These are phyloP conservation scores for Exobasidium rhododendri DNA, from an alignment of 1,284 basidiomycete genomes.

Conservation along the genomic window DNA sequence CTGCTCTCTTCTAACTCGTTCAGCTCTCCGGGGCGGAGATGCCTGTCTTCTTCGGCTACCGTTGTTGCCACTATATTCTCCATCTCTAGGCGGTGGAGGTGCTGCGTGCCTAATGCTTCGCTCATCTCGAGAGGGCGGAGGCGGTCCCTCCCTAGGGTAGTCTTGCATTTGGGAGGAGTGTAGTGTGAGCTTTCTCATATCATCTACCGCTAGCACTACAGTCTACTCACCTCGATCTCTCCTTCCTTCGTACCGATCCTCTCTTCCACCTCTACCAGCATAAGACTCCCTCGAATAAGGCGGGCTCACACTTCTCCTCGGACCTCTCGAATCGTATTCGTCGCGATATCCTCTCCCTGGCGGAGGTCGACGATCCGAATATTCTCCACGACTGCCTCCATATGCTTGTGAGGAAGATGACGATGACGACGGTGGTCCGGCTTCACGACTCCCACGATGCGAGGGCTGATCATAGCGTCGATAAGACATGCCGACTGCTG, in stretches of 20 bases:
- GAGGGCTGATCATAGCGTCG: not conserved
- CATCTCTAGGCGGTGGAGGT: not conserved
- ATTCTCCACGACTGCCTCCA: not conserved
- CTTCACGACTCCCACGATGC: not conserved
- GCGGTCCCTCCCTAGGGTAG: not conserved
- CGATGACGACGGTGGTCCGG: not conserved
- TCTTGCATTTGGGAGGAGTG: too few relatives aligned
- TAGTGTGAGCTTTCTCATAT: too few relatives aligned
- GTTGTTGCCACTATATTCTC: not conserved
- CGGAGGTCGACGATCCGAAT: not conserved
- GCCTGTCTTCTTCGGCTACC: not conserved
- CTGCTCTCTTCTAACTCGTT: conserved; percentile 4
- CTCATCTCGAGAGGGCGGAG: not conserved
- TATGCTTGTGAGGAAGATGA: too few relatives aligned
- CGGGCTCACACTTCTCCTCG: not conserved
- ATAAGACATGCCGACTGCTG: too few relatives aligned
- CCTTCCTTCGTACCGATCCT: not conserved
- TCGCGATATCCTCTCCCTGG: not conserved
- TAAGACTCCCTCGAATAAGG: not conserved
- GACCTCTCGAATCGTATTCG: not conserved
- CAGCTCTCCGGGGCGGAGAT: not conserved
- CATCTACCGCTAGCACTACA: too few relatives aligned
- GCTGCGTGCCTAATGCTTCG: not conserved
- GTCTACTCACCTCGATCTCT: conserved; percentile 8
- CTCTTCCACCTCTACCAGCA: not conserved